These are phyloP conservation scores for Fusarium tuaranense DNA, from an alignment of 2,329 filamentous ascomycete species.

Conservation along the genomic window DNA sequence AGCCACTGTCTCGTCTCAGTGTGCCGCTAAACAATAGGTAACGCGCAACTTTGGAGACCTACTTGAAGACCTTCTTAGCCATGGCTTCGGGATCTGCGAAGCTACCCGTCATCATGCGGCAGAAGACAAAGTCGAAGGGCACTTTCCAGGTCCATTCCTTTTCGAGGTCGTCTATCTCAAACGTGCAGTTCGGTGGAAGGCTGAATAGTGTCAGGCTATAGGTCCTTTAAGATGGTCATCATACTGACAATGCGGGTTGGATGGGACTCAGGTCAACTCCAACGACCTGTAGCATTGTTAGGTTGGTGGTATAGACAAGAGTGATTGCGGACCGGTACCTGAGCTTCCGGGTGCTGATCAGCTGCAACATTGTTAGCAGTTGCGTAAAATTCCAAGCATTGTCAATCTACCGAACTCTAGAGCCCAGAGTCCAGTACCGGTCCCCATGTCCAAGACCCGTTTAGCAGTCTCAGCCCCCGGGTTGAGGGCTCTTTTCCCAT, in stretches of 20 bases:
- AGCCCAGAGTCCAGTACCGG: slow-evolving; percentile 28
- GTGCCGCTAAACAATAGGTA: too few species aligned
- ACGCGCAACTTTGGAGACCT: neutral
- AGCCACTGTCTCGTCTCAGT: neutral
- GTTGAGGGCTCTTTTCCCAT: slow-evolving; percentile 25
- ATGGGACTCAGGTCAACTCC: slow-evolving; percentile 29
- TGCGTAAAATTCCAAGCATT: too few species aligned
- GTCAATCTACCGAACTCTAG: slow-evolving; percentile 7
- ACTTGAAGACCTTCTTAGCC: slow-evolving; percentile 8
- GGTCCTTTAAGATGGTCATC: rapidly evolving
- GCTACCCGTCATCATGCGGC: slow-evolving; percentile 29
- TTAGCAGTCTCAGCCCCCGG: slow-evolving; percentile 19
- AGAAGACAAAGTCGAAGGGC: slow-evolving; percentile 28
- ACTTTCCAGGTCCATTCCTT: slow-evolving; percentile 28
- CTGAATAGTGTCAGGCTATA: neutral
- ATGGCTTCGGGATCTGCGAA: slow-evolving; percentile 4
- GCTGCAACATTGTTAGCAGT: neutral
- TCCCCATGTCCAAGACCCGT: slow-evolving; percentile 24
- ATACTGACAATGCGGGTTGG: slow-evolving; percentile 23
- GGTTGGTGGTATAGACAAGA: rapidly evolving
- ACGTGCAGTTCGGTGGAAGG: slow-evolving; percentile 22
- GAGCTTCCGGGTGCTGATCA: slow-evolving; percentile 20
- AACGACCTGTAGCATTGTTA: slow-evolving; percentile 7
- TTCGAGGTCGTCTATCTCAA: slow-evolving; percentile 27
- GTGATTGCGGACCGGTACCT: neutral